Evolutionary conservation across 2,329 filamentous ascomycete species (phyloP), one percentile per base, ranked within the genome.

Genomic region (Alternaria rosae): DNA sequence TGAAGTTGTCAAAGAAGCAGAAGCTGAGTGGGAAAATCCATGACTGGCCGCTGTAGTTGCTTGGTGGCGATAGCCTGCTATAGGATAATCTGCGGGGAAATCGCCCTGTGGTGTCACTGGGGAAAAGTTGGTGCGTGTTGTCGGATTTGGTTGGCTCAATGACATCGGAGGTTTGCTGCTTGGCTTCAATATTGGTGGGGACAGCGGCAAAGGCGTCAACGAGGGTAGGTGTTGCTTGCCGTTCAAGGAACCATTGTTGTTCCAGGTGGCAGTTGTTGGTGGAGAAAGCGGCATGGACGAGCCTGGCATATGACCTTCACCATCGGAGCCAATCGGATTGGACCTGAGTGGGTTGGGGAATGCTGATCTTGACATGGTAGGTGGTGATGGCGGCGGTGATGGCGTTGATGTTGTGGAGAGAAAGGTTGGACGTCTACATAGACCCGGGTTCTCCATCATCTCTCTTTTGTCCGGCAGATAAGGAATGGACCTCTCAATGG

Each of bases 361-460:
- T 2, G 63, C 56, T n/a, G 71, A 59, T 38, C 63, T 73, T 9
- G 66, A 69, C 42, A 72, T 68, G 12, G 63, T 64, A n/a, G 59
- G 56, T 30, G 74, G 70, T n/a, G 75, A 76, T 42, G 70, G 62
- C 10, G 75, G 75, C 12, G 76, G 76, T 6, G 75, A 77, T 5
- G 76, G 76, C 6, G 77, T 77, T 4, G 74, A 75, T 32, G 74
- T 67, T 25, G 74, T 69, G 6, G 77, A 77, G 13, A 78, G 69
- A 42, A 78, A 79, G 4, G 75, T 78, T 35, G 75, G 72, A 6
- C 75, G 70, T 28, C 65, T 65, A 13, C 69, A 60, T 5, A 56
- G 48, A 9, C 30, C 68, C 43, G 66, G 63, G 11, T 65, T 64
- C 12, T 57, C 54, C 6, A 62, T 20, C 23, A 30, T n/a, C 38